Percentiles rank a stretch among this genome's conserved stretches.
Evolutionary conservation across 345 rosid species (phyloP).

Genomic region (Eutrema yunnanense): DNA sequence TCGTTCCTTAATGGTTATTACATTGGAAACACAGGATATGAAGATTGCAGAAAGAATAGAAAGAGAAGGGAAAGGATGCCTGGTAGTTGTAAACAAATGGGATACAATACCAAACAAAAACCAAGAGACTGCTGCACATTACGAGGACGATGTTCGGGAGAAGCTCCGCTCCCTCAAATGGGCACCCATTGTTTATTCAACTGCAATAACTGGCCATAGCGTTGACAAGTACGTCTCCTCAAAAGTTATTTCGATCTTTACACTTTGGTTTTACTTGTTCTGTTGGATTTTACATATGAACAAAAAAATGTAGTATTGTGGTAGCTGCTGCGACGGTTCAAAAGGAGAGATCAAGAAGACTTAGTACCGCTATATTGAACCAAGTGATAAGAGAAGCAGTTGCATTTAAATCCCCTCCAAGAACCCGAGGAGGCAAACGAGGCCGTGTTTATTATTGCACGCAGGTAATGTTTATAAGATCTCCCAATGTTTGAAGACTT

Average conservation of each 20-base stretch:
- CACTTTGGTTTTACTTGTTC: neutral
- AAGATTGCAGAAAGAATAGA: constrained; percentile 93
- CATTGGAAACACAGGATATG: constrained; percentile 46
- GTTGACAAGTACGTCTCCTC: constrained; percentile 68
- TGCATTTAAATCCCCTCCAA: constrained; percentile 90
- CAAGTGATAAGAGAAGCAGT: constrained; percentile 82
- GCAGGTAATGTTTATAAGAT: constrained; percentile 43
- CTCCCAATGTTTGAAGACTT: neutral
- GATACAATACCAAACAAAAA: constrained; percentile 92
- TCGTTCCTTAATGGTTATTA: neutral
- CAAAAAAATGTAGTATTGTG: constrained; percentile 50
- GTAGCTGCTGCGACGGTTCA: constrained; percentile 72
- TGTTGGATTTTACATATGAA: neutral
- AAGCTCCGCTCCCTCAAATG: constrained; percentile 81
- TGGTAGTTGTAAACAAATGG: constrained; percentile 97
- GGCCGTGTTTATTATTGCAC: constrained; percentile 92
- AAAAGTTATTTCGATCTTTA: neutral
- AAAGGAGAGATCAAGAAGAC: constrained; percentile 90
- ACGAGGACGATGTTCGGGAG: constrained; percentile 90
- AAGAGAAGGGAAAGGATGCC: constrained; percentile 91
- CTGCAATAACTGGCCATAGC: constrained; percentile 78
- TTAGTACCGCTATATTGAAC: constrained; percentile 72
- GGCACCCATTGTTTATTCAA: constrained; percentile 95
- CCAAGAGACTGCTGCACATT: constrained; percentile 65
- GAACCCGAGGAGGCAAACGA: constrained; percentile 84